These are phyloP conservation scores for barrel medic (Medicago truncatula) DNA, from an alignment of 306 rosid genomes.

Conservation along the genomic window DNA sequence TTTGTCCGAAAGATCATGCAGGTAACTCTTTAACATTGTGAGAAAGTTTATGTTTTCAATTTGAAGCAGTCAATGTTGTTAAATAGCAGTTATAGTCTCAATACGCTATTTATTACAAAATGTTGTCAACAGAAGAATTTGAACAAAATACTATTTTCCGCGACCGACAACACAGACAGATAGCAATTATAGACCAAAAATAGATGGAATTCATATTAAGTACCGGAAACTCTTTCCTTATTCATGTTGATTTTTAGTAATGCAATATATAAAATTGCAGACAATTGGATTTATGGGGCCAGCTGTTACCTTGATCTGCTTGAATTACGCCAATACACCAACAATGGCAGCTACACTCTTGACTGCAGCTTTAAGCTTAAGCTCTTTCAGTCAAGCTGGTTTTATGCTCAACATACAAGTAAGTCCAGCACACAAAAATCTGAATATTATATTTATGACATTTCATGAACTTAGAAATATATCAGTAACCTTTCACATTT, in stretches of 20 bases:
- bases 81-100: not conserved
- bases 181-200: conserved; percentile 20
- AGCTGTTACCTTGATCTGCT: conserved; percentile 76
- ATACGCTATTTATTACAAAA: not conserved
- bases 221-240: not conserved
- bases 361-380: conserved; percentile 82
- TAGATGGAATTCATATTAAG: conserved; percentile 11
- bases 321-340: conserved; percentile 76
- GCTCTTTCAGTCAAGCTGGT: conserved; percentile 98
- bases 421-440: conserved; percentile 41
- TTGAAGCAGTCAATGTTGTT: not conserved
- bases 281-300: conserved; percentile 91
- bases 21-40: conserved; percentile 51
- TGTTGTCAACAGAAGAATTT: not conserved
- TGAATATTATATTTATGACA: not conserved
- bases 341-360: conserved; percentile 64
- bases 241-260: conserved; percentile 34
- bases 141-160: not conserved
- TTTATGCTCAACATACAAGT: conserved; percentile 91
- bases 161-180: too few species aligned
- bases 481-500: conserved; percentile 20
- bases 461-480: not conserved
- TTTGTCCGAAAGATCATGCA: conserved; percentile 87
- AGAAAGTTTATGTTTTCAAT: not conserved
- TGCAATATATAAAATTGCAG: conserved; percentile 48